Evolutionary conservation across 2,329 filamentous ascomycete species (phyloP), one percentile per base, ranked within the genome.

Genomic region (Clonostachys byssicola): DNA sequence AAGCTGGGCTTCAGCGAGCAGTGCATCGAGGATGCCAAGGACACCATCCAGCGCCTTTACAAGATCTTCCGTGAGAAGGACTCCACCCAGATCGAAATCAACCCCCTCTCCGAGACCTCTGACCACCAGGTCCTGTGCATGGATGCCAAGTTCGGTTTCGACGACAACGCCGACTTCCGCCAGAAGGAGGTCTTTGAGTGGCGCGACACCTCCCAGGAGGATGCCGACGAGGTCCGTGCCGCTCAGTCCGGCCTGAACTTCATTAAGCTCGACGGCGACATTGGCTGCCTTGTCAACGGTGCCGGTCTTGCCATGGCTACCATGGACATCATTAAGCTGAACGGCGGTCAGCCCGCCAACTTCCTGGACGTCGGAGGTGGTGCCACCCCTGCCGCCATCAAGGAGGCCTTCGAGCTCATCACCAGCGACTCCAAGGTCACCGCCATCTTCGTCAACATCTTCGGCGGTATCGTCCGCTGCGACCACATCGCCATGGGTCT

Each of bases 241-340:
- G 92, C 92, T 62, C 78, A 95, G 81, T 92, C 85, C 58, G 90
- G 90, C 62, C 84, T 99, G 58, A 99, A 99, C 85, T 99, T 99
- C 78, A 99, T 99, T 82, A 99, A 99, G 84, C 87, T 99, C 52
- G 94, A 97, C 66, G 94, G 94, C 68, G 94, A 99, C 68, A 99
- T 99, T 68, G 94, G 94, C 73, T 99, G 94, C 79, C 81, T 97
- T 60, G 94, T 99, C 77, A 99, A 99, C 77, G 94, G 94, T 68
- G 94, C 94, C 62, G 94, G 94, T 77, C 88, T 99, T 57, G 94
- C 94, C 74, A 99, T 99, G 94, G 94, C 94, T 54, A 99, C 94
- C 68, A 99, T 99, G 94, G 94, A 99, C 73, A 97, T 99, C 72
- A 99, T 99, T 83, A 97, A 99, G 85, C 83, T 99, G 54, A 99